Evolutionary conservation across 805 yeast genomes (phyloP).

Genomic region (Zygosaccharomyces rouxii): DNA sequence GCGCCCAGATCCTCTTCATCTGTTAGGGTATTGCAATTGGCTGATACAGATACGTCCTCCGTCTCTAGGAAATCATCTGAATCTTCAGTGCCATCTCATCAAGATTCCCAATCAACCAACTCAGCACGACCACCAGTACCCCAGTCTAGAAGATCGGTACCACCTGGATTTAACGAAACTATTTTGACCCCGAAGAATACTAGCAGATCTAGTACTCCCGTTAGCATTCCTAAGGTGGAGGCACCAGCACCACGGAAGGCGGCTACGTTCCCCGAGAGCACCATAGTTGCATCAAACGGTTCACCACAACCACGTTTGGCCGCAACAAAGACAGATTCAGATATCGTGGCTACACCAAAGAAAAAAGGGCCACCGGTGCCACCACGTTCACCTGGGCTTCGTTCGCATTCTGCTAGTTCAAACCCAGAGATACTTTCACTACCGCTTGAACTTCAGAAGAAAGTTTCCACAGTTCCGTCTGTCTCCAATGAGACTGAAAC

Average conservation of each 20-base stretch:
- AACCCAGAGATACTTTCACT: neutral
- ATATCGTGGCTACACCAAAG: constrained; percentile 3
- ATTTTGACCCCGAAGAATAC: constrained; percentile 35
- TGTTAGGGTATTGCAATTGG: neutral
- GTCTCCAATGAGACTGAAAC: neutral
- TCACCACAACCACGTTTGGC: constrained; percentile 6
- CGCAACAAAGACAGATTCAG: constrained; percentile 2
- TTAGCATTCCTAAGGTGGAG: constrained; percentile 16
- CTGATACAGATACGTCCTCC: neutral
- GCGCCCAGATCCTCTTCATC: constrained; percentile 11
- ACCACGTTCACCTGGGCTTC: constrained; percentile 4
- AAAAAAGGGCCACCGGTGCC: constrained; percentile 31
- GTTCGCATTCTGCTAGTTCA: neutral
- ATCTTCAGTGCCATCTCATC: neutral
- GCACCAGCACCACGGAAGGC: constrained; percentile 20
- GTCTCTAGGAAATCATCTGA: constrained; percentile 1
- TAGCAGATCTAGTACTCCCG: constrained; percentile 15
- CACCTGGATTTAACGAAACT: constrained; percentile 38
- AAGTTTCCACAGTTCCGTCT: neutral
- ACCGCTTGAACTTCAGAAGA: neutral
- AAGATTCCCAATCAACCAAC: neutral
- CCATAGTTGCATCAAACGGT: constrained; percentile 10
- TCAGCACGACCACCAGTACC: constrained; percentile 33
- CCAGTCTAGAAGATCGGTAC: constrained; percentile 33
- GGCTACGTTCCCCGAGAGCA: constrained; percentile 6